phyloP scores from a whole-genome alignment of 1,284 basidiomycete genomes.

The Salmacisia buchloeana region DNA sequence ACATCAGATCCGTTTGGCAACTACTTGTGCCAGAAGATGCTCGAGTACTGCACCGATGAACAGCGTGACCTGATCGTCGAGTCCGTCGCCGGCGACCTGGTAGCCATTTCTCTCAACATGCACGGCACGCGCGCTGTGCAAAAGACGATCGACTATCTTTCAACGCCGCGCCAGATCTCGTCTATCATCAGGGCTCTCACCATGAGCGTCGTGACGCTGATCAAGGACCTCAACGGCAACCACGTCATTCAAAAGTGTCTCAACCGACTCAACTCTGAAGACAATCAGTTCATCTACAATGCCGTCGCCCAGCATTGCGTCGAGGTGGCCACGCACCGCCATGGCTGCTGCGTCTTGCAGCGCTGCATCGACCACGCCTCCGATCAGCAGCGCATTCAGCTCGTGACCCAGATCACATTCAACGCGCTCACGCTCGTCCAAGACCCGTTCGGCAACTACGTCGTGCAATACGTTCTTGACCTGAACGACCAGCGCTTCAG shows the following conservation, averaged over 20 bases:
- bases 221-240: conserved; percentile 99
- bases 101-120: conserved; percentile 99
- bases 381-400: conserved; percentile 86
- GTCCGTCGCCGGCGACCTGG: conserved; percentile 91
- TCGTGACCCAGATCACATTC: conserved; percentile 98
- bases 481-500: conserved; percentile 97
- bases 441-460: conserved; percentile 96
- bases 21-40: conserved; percentile 95
- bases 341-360: conserved; percentile 97
- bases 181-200: conserved; percentile 94
- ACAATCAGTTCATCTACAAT: conserved; percentile 99
- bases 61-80: conserved; percentile 96
- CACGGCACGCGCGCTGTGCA: conserved; percentile 98
- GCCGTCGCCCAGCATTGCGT: conserved; percentile 98
- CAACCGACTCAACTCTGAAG: conserved; percentile 93
- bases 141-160: conserved; percentile 98
- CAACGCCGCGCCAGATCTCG: conserved; percentile 68
- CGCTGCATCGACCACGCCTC: conserved; percentile 98
- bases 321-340: conserved; percentile 97
- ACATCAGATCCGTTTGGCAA: conserved; percentile 90
- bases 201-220: conserved; percentile 94
- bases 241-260: conserved; percentile 99
- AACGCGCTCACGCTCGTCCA: conserved; percentile 96
- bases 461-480: conserved; percentile 95
- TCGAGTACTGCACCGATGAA: conserved; percentile 96